These are phyloP conservation scores for Coemansia sp. DNA, from an alignment of 192 early-diverging fungal species.

Conservation along the genomic window DNA sequence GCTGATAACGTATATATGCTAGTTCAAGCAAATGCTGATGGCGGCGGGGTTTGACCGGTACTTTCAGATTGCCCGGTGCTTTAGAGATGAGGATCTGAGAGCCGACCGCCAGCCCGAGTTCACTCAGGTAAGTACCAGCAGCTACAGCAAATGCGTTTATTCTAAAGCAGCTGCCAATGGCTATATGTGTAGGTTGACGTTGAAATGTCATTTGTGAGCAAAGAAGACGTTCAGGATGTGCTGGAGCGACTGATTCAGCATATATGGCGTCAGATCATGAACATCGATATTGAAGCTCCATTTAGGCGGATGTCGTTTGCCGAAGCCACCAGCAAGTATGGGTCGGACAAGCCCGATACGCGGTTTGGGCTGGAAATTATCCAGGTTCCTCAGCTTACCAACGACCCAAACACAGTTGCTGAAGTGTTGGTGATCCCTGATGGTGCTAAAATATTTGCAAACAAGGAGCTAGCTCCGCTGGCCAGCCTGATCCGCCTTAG, in stretches of 20 bases:
- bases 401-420: conserved; percentile 17
- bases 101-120: conserved; percentile 93
- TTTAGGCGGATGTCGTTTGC: conserved; percentile 79
- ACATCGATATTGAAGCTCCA: conserved; percentile 53
- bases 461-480: conserved; percentile 31
- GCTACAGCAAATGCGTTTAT: no score
- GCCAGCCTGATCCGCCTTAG: conserved; percentile 24
- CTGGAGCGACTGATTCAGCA: conserved; percentile 69
- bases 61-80: conserved; percentile 90
- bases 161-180: not conserved
- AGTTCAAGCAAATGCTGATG: conserved; percentile 95
- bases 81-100: conserved; percentile 84
- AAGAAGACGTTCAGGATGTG: conserved; percentile 66
- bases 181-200: conserved; percentile 68
- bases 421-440: conserved; percentile 37
- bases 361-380: conserved; percentile 69
- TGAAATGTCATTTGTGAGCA: conserved; percentile 81
- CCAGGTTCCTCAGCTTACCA: conserved; percentile 18
- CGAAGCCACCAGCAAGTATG: conserved; percentile 79
- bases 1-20: conserved; percentile 1
- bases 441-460: conserved; percentile 22
- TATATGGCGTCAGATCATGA: conserved; percentile 61
- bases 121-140: conserved; percentile 64
- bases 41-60: conserved; percentile 85
- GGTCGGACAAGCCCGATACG: conserved; percentile 89